phyloP scores from a whole-genome alignment of 2,329 filamentous ascomycete species.

The Sclerotinia borealis region DNA sequence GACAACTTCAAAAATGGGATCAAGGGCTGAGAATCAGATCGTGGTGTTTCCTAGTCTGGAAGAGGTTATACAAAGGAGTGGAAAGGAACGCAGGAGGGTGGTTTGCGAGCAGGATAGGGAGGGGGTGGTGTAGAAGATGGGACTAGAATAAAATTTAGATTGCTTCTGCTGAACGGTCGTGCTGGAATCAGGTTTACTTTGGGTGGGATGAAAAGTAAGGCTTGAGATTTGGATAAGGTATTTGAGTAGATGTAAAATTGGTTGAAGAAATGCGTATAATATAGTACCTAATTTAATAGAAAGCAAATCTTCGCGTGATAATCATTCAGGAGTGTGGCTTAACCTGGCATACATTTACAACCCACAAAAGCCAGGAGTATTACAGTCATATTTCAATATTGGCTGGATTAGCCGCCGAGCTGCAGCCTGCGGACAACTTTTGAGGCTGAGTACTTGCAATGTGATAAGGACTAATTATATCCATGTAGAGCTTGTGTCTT shows the following conservation, averaged over 20 bases:
- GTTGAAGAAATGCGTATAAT: no score
- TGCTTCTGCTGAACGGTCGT: neutral
- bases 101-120: neutral
- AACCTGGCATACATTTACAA: neutral
- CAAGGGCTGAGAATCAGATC: neutral
- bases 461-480: no score
- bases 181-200: no score
- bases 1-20: neutral
- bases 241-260: no score
- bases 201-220: no score
- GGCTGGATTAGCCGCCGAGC: neutral
- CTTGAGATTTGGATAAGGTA: no score
- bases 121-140: neutral
- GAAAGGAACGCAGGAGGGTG: neutral
- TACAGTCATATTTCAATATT: neutral
- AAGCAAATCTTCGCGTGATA: no score
- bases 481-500: neutral
- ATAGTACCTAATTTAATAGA: no score
- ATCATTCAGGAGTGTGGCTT: no score
- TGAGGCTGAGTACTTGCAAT: neutral
- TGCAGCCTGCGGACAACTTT: neutral
- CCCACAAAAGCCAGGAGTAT: neutral
- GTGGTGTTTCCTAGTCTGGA: conserved; percentile 7
- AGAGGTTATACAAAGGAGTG: neutral
- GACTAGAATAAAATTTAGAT: neutral